These are phyloP conservation scores for Talaromyces sp. DNA, from an alignment of 2,329 filamentous ascomycete species.

Conservation along the genomic window DNA sequence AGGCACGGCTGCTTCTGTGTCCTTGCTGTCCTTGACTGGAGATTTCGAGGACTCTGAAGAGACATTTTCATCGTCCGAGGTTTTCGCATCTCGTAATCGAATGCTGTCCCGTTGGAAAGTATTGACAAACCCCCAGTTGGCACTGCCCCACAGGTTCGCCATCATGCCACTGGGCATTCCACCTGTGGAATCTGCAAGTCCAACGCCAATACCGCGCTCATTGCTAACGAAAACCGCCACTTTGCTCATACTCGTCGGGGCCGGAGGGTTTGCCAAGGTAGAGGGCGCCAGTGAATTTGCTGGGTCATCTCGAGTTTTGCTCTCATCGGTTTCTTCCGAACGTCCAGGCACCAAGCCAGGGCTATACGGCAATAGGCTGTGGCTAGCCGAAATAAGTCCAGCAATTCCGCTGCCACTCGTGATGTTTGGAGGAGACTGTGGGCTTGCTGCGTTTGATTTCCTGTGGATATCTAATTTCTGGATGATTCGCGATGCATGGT, in stretches of 20 bases:
- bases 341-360: constrained; percentile 38
- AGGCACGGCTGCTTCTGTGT: constrained; percentile 17
- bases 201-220: constrained; percentile 64
- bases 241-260: constrained; percentile 80
- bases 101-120: constrained; percentile 54
- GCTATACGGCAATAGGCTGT: constrained; percentile 68
- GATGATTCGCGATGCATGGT: constrained; percentile 84
- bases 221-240: constrained; percentile 76
- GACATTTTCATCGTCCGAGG: constrained; percentile 16
- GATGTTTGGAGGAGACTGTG: constrained; percentile 37
- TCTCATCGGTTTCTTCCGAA: constrained; percentile 29
- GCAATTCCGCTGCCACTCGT: constrained; percentile 65
- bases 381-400: constrained; percentile 78
- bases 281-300: constrained; percentile 65
- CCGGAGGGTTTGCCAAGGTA: constrained; percentile 77
- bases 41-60: constrained; percentile 18
- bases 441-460: constrained; percentile 60
- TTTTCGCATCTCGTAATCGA: constrained; percentile 25
- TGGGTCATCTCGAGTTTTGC: constrained; percentile 43
- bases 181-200: constrained; percentile 58
- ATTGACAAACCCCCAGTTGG: constrained; percentile 70
- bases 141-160: constrained; percentile 91
- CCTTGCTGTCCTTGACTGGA: constrained; percentile 23
- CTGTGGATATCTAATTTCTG: constrained; percentile 88
- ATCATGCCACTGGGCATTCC: constrained; percentile 78